Evolutionary conservation across 257 asterid genomes (phyloP), one percentile per base, ranked within the genome.

Genomic region (Asclepias syriaca): DNA sequence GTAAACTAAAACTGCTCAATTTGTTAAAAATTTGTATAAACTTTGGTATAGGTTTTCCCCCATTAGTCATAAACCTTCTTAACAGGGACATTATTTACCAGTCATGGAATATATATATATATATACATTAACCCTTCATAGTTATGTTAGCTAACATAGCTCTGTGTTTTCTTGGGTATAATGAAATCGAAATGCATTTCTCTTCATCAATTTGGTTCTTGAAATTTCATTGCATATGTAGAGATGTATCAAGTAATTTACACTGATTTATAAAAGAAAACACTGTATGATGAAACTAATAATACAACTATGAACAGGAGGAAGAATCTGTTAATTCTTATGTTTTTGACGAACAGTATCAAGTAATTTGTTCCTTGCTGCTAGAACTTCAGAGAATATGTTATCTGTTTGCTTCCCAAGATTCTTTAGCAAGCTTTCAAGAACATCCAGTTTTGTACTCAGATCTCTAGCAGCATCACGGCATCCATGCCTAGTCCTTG

Each of bases 351-450:
- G 75, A 72, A 86, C 22, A 56, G 71, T 75, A 45, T 78, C 87
- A 0, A 92, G 70, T 85, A 86, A 73, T 78, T 86, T 77, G 75
- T 81, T 79, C 79, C 97, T 88, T 61, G 84, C 73, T 34, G 69
- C 84, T 39, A 92, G 74, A 66, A 84, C 79, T 51, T 77, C 69
- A 48, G 90, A 83, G 80, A 89, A 91, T 40, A 92, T 71, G 59
- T 16, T 13, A 68, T 80, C 72, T 19, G 81, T 73, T 75, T 81
- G 79, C 81, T 83, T 84, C 72, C 80, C 86, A 2, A 84, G 55
- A 5, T 61, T 74, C 57, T 77, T 71, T 40, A 92, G 72, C 50
- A 73, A 66, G 32, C 58, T 72, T 43, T 81, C 90, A 53, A 88
- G 67, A 77, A 24, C 76, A 50, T 81, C 78, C 84, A 88, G 55